Percentiles rank a stretch among this genome's conserved stretches.
phyloP scores from a whole-genome alignment of 805 yeast species.

The Wickerhamiella qilinensis region DNA sequence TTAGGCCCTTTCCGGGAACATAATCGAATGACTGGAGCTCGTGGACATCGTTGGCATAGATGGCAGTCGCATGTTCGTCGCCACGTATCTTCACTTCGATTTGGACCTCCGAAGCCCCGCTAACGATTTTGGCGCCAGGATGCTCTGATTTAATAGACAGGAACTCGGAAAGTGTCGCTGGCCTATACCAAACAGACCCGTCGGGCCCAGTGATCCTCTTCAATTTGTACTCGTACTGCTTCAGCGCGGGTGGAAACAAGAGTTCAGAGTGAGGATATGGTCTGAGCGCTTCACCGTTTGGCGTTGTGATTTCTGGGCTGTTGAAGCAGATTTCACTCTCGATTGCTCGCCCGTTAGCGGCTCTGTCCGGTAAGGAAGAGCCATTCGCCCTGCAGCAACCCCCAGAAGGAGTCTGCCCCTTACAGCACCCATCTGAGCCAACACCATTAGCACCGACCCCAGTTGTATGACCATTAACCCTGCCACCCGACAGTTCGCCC shows the following conservation, averaged over 20 bases:
- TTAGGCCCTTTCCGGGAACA: slow-evolving; percentile 27
- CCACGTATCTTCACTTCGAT: slow-evolving; percentile 32
- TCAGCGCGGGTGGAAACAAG: slow-evolving; percentile 26
- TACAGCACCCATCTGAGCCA: slow-evolving; percentile 25
- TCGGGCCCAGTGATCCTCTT: slow-evolving; percentile 23
- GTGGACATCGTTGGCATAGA: slow-evolving; percentile 29
- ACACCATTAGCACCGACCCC: slow-evolving; percentile 16
- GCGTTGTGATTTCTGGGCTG: slow-evolving; percentile 3
- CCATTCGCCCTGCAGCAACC: not conserved
- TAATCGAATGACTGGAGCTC: slow-evolving; percentile 25
- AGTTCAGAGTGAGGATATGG: slow-evolving; percentile 27
- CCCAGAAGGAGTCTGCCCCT: slow-evolving; percentile 14
- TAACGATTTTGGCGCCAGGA: slow-evolving; percentile 27
- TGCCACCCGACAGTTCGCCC: too few relatives aligned
- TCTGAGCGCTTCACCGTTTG: slow-evolving; percentile 26
- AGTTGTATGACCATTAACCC: slow-evolving; percentile 5
- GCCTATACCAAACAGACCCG: slow-evolving; percentile 30
- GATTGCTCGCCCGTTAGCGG: too few relatives aligned
- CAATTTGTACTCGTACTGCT: slow-evolving; percentile 18
- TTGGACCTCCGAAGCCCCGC: slow-evolving; percentile 34
- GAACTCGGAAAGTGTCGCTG: slow-evolving; percentile 26
- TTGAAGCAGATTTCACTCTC: slow-evolving; percentile 20
- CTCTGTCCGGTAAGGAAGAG: too few relatives aligned
- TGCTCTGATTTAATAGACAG: slow-evolving; percentile 21
- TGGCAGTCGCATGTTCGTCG: slow-evolving; percentile 24